phyloP scores from a whole-genome alignment of 176 grass and related monocot genomes.

The Zoysia japonica region DNA sequence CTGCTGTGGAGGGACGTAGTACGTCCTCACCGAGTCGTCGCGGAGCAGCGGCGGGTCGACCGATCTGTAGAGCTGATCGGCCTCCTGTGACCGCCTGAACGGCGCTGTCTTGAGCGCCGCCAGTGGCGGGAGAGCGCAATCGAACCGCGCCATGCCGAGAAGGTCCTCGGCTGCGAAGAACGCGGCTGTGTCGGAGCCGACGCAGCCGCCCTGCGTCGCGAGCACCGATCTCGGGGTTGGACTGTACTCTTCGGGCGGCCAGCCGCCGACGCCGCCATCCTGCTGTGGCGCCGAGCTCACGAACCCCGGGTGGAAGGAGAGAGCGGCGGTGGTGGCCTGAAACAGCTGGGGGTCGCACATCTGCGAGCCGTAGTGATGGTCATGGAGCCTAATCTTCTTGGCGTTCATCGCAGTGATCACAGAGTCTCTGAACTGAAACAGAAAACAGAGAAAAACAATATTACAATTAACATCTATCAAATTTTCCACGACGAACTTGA shows the following conservation, averaged over 20 bases:
- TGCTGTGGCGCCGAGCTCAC: constrained; percentile 23
- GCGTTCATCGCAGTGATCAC: constrained; percentile 51
- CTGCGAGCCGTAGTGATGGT: constrained; percentile 42
- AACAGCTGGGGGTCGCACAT: constrained; percentile 42
- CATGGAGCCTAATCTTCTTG: constrained; percentile 56
- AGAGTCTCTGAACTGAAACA: constrained; percentile 13
- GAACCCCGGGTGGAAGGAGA: constrained; percentile 28
- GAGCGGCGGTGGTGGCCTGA: not conserved
- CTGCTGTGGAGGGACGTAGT: constrained; percentile 47
- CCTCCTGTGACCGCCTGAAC: constrained; percentile 6
- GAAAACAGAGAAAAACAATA: not conserved
- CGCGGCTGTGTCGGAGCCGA: constrained; percentile 43
- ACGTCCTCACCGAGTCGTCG: constrained; percentile 47
- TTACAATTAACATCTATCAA: not conserved
- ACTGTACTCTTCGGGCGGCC: constrained; percentile 15
- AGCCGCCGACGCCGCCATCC: not conserved
- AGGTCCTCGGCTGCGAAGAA: constrained; percentile 61
- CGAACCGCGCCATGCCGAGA: constrained; percentile 32
- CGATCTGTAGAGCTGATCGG: constrained; percentile 5
- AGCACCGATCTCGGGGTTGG: constrained; percentile 25
- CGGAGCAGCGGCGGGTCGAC: constrained; percentile 24
- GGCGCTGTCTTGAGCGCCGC: not conserved
- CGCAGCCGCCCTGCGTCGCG: constrained; percentile 31
- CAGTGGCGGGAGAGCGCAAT: not conserved
- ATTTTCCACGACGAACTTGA: not conserved